Conservation (phyloP, 2,329 filamentous ascomycete species). For the Diaporthe helianthi region DNA sequence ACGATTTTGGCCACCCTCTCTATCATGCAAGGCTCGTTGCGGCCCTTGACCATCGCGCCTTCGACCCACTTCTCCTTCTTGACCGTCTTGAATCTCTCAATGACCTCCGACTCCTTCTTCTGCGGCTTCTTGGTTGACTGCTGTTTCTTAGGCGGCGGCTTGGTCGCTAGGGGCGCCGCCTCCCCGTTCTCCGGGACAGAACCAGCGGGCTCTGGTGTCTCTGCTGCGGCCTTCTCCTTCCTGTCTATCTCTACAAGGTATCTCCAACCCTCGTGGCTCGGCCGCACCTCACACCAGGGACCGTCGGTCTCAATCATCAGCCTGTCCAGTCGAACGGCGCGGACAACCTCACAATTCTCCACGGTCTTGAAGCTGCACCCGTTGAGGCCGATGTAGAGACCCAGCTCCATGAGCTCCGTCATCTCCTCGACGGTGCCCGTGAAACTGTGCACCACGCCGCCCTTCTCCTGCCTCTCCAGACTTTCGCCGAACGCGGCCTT, state of each 20-base stretch:
- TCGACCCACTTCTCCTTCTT: conserved; percentile 97
- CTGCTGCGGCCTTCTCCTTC: conserved; percentile 35
- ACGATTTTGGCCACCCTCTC: conserved; percentile 87
- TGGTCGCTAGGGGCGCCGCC: conserved; percentile 9
- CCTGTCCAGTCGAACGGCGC: conserved; percentile 76
- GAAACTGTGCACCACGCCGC: conserved; percentile 92
- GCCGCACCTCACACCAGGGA: conserved; percentile 95
- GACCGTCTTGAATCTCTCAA: conserved; percentile 77
- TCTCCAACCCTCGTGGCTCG: conserved; percentile 84
- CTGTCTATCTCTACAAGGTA: conserved; percentile 59
- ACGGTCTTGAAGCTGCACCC: conserved; percentile 95
- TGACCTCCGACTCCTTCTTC: conserved; percentile 70
- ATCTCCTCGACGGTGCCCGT: conserved; percentile 89
- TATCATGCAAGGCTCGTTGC: conserved; percentile 92
- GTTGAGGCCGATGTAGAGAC: conserved; percentile 92
- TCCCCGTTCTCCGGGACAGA: conserved; percentile 15
- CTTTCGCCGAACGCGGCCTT: conserved; percentile 61
- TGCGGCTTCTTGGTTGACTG: conserved; percentile 53
- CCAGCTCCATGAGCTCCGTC: conserved; percentile 77
- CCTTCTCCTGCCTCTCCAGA: conserved; percentile 72
- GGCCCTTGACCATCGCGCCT: conserved; percentile 89
- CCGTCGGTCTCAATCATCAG: conserved; percentile 97
- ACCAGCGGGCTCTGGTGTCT: conserved; percentile 26
- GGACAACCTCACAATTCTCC: conserved; percentile 87
- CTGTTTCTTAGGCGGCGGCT: conserved; percentile 38